Percentiles rank a stretch among this genome's conserved stretches.
Conservation (phyloP, 305 asterid species). For the Fraxinus dipetala region DNA sequence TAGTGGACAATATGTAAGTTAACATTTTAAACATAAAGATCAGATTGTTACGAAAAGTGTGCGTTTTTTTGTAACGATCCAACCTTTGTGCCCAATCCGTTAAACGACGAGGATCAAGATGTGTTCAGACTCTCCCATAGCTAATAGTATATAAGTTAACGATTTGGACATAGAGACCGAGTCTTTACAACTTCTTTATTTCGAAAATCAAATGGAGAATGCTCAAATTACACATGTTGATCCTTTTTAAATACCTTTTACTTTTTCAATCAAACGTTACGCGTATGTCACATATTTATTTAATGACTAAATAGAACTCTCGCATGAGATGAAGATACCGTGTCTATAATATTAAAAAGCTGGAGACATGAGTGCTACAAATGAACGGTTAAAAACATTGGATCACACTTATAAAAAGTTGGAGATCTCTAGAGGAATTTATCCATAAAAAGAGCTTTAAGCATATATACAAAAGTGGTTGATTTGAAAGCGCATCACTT, state of each 20-base stretch:
- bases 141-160: too few relatives aligned
- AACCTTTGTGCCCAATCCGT: neutral
- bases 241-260: neutral
- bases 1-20: too few relatives aligned
- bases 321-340: neutral
- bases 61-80: too few relatives aligned
- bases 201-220: neutral
- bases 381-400: neutral
- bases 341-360: neutral
- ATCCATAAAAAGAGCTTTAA: neutral
- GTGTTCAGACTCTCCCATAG: neutral
- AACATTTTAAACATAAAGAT: neutral
- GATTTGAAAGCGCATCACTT: constrained; percentile 32
- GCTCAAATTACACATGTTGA: neutral
- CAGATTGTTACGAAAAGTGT: too few relatives aligned
- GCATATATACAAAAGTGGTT: constrained; percentile 26
- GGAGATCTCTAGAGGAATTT: neutral
- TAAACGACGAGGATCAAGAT: neutral
- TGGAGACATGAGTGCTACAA: neutral
- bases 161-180: neutral
- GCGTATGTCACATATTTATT: neutral
- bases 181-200: neutral
- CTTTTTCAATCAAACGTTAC: neutral
- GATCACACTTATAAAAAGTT: neutral
- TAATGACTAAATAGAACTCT: neutral